These are phyloP conservation scores for Aureobasidium lini DNA, from an alignment of 2,329 filamentous ascomycete species.

Conservation along the genomic window DNA sequence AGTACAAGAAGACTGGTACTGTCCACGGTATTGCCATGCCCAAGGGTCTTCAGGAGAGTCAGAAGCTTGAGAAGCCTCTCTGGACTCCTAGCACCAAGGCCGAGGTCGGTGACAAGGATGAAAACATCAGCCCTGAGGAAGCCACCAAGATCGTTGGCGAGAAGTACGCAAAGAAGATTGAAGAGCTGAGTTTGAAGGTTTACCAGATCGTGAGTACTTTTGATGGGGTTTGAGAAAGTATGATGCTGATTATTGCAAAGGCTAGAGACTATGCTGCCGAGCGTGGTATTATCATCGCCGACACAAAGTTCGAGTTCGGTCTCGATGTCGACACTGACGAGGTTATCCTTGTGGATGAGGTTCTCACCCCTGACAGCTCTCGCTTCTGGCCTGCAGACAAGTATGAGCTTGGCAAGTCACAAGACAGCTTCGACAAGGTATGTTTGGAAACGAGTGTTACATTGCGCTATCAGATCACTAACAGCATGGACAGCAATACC, in stretches of 20 bases:
- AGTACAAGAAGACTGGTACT: conserved; percentile 66
- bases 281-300: conserved; percentile 68
- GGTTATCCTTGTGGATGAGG: conserved; percentile 74
- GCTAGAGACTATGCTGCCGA: conserved; percentile 57
- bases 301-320: conserved; percentile 73
- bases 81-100: conserved; percentile 84
- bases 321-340: conserved; percentile 53
- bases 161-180: conserved; percentile 56
- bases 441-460: neutral
- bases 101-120: conserved; percentile 67
- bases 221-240: neutral
- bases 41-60: conserved; percentile 60
- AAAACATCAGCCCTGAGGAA: conserved; percentile 71
- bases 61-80: conserved; percentile 61
- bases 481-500: conserved; percentile 30
- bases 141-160: conserved; percentile 57
- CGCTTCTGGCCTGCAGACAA: conserved; percentile 76
- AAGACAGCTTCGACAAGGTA: conserved; percentile 77
- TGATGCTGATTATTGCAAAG: conserved; percentile 15
- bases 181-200: conserved; percentile 55
- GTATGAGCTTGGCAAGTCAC: conserved; percentile 65
- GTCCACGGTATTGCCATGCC: conserved; percentile 70
- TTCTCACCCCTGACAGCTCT: conserved; percentile 67
- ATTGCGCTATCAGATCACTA: neutral
- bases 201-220: conserved; percentile 46